Percentiles rank a stretch among this genome's conserved stretches.
phyloP scores from a whole-genome alignment of 495 filamentous ascomycete species.

The Rostrohypoxylon terebratum region DNA sequence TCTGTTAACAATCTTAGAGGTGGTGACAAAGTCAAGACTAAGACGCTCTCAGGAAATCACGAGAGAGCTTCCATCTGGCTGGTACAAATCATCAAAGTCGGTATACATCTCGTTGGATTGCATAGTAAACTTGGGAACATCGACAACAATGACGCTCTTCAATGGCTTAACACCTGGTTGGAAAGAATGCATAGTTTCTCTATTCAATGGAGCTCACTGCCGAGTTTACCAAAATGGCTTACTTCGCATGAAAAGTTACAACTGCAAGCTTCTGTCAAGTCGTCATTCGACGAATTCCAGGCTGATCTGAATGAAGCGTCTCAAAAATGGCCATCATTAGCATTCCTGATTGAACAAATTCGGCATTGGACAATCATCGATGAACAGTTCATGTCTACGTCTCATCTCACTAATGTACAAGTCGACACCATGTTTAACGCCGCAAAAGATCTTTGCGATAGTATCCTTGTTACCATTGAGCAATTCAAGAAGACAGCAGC shows the following conservation, averaged over 20 bases:
- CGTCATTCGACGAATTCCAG: conserved; percentile 59
- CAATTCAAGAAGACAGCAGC: conserved; percentile 66
- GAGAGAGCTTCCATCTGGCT: conserved; percentile 55
- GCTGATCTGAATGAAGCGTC: conserved; percentile 57
- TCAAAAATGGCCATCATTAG: conserved; percentile 66
- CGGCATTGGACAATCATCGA: conserved; percentile 57
- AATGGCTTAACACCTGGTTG: conserved; percentile 62
- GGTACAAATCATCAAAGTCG: conserved; percentile 57
- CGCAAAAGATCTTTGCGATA: conserved; percentile 70
- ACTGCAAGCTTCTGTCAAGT: conserved; percentile 59
- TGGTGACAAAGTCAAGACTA: conserved; percentile 28
- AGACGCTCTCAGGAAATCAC: conserved; percentile 44
- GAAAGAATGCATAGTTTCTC: conserved; percentile 57
- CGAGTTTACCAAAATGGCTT: conserved; percentile 66
- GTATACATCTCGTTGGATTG: conserved; percentile 63
- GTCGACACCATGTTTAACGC: conserved; percentile 64
- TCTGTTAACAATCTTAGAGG: conserved; percentile 41
- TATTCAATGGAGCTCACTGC: conserved; percentile 58
- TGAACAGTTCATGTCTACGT: conserved; percentile 10
- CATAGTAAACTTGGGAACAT: conserved; percentile 70
- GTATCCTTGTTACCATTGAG: conserved; percentile 79
- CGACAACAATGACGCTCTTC: conserved; percentile 55
- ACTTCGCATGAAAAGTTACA: conserved; percentile 58
- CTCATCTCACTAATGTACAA: conserved; percentile 35
- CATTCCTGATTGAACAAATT: conserved; percentile 72